Evolutionary conservation across 2,329 filamentous ascomycete species (phyloP).

Genomic region (Ophiobolus disseminans): DNA sequence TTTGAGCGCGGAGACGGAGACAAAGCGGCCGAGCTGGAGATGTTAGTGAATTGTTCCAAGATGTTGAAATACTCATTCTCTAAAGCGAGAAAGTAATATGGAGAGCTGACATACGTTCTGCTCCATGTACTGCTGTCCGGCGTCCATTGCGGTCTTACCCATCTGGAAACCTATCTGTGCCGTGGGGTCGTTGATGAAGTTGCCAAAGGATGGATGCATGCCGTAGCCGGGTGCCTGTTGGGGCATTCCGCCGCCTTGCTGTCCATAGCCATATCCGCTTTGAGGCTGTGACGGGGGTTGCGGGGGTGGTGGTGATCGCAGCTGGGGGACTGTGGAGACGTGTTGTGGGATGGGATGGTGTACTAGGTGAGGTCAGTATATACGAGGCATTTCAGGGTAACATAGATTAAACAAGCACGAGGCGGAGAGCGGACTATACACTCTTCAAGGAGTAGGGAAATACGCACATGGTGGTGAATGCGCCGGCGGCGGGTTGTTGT

Average conservation of each 20-base stretch:
- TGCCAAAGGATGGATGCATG: constrained; percentile 72
- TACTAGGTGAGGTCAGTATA: constrained; percentile 17
- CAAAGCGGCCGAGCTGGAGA: constrained; percentile 74
- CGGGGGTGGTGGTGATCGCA: constrained; percentile 90
- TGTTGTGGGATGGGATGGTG: constrained; percentile 98
- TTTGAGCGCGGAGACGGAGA: constrained; percentile 91
- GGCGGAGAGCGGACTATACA: not conserved
- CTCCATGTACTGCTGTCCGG: constrained; percentile 93
- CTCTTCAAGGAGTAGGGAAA: not conserved
- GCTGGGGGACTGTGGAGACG: constrained; percentile 95
- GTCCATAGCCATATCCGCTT: constrained; percentile 73
- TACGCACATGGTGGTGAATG: constrained; percentile 78
- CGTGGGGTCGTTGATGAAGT: constrained; percentile 95
- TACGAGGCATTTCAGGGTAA: not conserved
- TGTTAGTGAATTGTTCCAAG: constrained; percentile 15
- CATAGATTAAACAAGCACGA: not conserved
- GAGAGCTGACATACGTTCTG: constrained; percentile 75
- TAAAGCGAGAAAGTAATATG: not conserved
- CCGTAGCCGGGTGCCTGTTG: constrained; percentile 52
- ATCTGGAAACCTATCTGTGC: constrained; percentile 95
- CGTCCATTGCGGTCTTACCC: constrained; percentile 87
- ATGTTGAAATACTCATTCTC: no score
- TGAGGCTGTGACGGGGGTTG: constrained; percentile 72
- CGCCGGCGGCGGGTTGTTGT: constrained; percentile 72
- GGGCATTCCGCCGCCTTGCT: constrained; percentile 58